phyloP scores from a whole-genome alignment of 768 basidiomycete genomes.

The Exidia glandulosa region DNA sequence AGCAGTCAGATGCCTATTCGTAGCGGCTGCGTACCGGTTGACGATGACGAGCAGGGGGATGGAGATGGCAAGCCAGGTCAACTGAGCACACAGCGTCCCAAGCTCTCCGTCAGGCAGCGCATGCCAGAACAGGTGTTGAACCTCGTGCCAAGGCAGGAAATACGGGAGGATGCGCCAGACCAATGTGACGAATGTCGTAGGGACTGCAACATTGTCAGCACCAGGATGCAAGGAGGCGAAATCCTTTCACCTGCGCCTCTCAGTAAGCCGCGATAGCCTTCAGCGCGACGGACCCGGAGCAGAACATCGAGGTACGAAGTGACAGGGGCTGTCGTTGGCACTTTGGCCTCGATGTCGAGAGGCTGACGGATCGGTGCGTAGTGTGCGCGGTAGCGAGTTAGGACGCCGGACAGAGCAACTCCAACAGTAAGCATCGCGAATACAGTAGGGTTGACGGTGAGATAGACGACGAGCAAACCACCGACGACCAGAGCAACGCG shows the following conservation, averaged over 20 bases:
- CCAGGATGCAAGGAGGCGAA: neutral
- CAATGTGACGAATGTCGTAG: too few relatives aligned
- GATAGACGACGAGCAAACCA: neutral
- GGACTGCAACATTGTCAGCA: neutral
- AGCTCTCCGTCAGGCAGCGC: neutral
- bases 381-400: neutral
- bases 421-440: neutral
- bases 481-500: neutral
- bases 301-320: neutral
- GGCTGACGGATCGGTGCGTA: neutral
- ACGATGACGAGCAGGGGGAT: neutral
- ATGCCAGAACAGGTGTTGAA: too few relatives aligned
- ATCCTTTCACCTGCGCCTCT: neutral
- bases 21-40: neutral
- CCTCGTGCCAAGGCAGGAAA: too few relatives aligned
- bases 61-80: neutral
- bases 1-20: neutral
- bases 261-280: neutral
- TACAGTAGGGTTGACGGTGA: neutral
- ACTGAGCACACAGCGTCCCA: neutral
- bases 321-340: neutral
- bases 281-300: neutral
- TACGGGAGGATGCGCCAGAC: too few relatives aligned
- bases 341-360: neutral
- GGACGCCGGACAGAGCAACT: neutral